Evolutionary conservation across 2,329 filamentous ascomycete genomes (phyloP).

Genomic region (Coleophoma cylindrospora): DNA sequence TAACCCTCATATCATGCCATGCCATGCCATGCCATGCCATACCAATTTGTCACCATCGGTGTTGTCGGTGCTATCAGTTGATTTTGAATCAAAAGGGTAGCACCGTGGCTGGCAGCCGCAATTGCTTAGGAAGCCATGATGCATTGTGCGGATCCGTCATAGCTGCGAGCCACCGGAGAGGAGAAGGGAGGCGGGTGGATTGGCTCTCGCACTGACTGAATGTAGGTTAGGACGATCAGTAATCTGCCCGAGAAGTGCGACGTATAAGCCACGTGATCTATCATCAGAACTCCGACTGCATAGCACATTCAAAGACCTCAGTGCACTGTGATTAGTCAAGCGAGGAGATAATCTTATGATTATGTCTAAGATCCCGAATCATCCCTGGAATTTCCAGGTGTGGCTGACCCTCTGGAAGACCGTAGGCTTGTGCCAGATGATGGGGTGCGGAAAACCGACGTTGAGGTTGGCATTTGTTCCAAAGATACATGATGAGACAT

Average conservation of each 20-base stretch:
- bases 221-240: neutral
- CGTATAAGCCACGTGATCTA: neutral
- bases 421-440: constrained; percentile 24
- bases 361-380: neutral
- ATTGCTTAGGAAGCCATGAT: neutral
- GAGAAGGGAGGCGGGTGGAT: neutral
- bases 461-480: constrained; percentile 50
- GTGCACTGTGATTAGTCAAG: neutral
- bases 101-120: neutral
- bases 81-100: no score
- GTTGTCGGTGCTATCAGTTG: no score
- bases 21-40: no score
- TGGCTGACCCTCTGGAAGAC: neutral
- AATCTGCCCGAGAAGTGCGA: neutral
- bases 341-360: no score
- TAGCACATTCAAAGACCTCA: no score
- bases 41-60: no score
- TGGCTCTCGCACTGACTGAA: no score
- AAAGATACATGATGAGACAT: constrained; percentile 30
- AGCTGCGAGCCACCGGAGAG: neutral
- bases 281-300: no score
- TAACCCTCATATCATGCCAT: no score
- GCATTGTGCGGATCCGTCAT: neutral
- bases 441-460: constrained; percentile 57
- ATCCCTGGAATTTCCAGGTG: neutral